Percentiles rank a stretch among this genome's conserved stretches.
Conservation (phyloP, 805 yeast species). For the Wickerhamomyces sydowiorum region DNA sequence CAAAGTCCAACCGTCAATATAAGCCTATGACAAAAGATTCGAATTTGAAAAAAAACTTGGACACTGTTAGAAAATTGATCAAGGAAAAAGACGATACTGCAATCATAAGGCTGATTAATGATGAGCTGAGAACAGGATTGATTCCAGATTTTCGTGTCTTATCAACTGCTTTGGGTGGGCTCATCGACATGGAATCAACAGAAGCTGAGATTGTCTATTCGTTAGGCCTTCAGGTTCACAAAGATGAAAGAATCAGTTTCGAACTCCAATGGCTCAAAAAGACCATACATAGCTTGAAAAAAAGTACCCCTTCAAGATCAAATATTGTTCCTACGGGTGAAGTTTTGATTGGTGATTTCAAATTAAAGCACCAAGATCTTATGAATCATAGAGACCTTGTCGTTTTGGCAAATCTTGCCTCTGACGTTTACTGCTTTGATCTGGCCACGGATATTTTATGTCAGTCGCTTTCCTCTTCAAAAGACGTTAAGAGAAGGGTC, state of each 20-base stretch:
- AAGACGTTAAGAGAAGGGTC: too few species aligned
- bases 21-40: background rate
- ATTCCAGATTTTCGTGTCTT: conserved; percentile 12
- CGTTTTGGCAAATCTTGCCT: background rate
- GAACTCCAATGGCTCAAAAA: background rate
- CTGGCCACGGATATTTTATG: background rate
- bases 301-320: too few species aligned
- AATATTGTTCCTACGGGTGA: too few species aligned
- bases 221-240: background rate
- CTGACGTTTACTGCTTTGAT: background rate
- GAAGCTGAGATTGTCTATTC: background rate
- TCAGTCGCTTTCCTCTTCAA: too few species aligned
- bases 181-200: conserved; percentile 9
- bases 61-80: background rate
- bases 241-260: background rate
- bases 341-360: background rate
- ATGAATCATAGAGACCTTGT: background rate
- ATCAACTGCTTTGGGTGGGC: conserved; percentile 3
- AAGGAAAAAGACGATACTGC: background rate
- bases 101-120: conserved; percentile 4
- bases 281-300: background rate
- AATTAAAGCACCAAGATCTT: background rate
- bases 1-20: conserved; percentile 1
- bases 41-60: background rate
- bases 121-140: conserved; percentile 12